Evolutionary conservation across 805 yeast genomes (phyloP), one percentile per base, ranked within the genome.

Genomic region (Saturnispora bothae): DNA sequence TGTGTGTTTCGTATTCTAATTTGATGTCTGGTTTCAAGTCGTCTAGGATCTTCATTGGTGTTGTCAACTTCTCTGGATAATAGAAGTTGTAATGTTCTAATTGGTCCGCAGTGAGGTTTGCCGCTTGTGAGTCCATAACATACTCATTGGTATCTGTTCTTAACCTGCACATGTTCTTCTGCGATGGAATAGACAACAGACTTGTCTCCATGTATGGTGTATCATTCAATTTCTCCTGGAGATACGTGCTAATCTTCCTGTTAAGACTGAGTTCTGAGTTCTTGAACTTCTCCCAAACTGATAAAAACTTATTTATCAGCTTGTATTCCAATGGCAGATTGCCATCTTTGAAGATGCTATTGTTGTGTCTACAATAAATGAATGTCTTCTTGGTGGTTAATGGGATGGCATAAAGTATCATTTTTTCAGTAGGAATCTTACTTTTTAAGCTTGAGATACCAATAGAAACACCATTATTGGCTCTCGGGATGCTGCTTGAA

Each of bases 171-270:
- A 83, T 68, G 26, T 78, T 63, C 27, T 62, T 58, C 41, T 72
- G 69, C 3, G 86, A 75, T 1, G 97, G 96, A 18, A 89, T 71
- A 3, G 89, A 71, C 43, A 75, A 66, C 42, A 88, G 63, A 33
- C 85, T 72, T 49, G 73, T 71, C 52, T 88, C 97, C 46, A 78
- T 76, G 73, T 89, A 88, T 2, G 89, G 84, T 5, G 83, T 73
- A 17, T 73, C 65, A 37, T 72, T 69, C 47, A 86, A 56, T 28
- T 80, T 64, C 39, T 54, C 56, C 31, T 71, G 67, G 13, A 78
- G 70, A 44, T 64, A 63, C 3, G 52, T 36, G 3, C 81, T 85
- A 32, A 86, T 68, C 38, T 64, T 66, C 45, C 69, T 62, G 55
- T 84, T 84, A 49, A 79, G 59, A 8, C 63, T 52, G 28, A 64